A percentile compares a stretch with the other conserved stretches of the same genome.
These are phyloP conservation scores for Tetrapisispora phaffii DNA, from an alignment of 805 yeast genomes.

Conservation along the genomic window DNA sequence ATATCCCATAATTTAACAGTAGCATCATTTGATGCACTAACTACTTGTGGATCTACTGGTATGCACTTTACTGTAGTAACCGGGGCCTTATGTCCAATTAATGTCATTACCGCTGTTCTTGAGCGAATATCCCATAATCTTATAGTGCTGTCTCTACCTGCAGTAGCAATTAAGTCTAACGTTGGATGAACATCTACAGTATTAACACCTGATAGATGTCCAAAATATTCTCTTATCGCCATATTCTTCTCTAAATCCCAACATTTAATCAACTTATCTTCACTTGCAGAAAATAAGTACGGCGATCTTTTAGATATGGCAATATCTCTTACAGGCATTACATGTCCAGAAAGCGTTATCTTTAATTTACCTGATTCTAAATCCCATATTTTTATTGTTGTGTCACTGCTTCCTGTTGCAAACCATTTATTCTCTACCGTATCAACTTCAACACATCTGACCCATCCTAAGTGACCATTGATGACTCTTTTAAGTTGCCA, in stretches of 20 bases:
- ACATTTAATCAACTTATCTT: conserved; percentile 85
- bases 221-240: conserved; percentile 80
- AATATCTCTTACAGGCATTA: conserved; percentile 76
- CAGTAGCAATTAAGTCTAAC: conserved; percentile 69
- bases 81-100: conserved; percentile 74
- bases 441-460: conserved; percentile 69
- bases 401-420: conserved; percentile 83
- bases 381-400: conserved; percentile 89
- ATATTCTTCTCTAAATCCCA: conserved; percentile 91
- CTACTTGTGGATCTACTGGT: conserved; percentile 72
- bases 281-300: conserved; percentile 83
- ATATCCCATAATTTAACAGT: conserved; percentile 85
- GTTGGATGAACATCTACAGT: conserved; percentile 81
- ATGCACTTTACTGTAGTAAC: conserved; percentile 61
- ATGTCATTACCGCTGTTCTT: conserved; percentile 58
- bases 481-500: conserved; percentile 70
- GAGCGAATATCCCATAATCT: conserved; percentile 92
- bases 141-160: conserved; percentile 79
- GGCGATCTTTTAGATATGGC: conserved; percentile 70
- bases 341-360: conserved; percentile 80
- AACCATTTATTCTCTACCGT: conserved; percentile 79
- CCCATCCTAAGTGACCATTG: conserved; percentile 91
- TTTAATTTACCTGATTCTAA: conserved; percentile 58
- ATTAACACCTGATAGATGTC: conserved; percentile 86
- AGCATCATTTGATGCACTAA: conserved; percentile 75